Conservation (phyloP, 805 yeast genomes). For the Metschnikowia koreensis region DNA sequence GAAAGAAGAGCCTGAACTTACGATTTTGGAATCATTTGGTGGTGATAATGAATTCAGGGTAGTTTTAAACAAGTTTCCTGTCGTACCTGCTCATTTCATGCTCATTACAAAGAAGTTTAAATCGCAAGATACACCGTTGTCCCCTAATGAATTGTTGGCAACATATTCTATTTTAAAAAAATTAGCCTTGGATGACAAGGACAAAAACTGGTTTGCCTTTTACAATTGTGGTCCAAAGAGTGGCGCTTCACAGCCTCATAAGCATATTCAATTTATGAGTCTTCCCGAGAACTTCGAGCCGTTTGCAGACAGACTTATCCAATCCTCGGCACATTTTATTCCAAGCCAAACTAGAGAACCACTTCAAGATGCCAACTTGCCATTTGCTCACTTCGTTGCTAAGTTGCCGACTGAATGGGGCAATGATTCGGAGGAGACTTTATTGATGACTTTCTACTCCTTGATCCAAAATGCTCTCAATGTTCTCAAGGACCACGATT, state of each 20-base stretch:
- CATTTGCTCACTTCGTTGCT: conserved; percentile 82
- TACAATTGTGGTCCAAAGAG: conserved; percentile 85
- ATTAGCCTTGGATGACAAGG: conserved; percentile 39
- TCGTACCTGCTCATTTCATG: conserved; percentile 74
- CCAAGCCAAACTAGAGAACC: conserved; percentile 59
- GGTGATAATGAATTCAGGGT: conserved; percentile 53
- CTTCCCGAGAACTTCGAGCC: conserved; percentile 60
- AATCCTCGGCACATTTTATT: conserved; percentile 49
- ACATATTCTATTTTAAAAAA: conserved; percentile 53
- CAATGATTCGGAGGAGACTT: conserved; percentile 49
- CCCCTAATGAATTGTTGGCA: conserved; percentile 65
- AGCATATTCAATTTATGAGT: conserved; percentile 83
- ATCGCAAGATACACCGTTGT: conserved; percentile 68
- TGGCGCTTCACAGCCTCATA: conserved; percentile 95
- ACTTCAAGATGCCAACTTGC: conserved; percentile 54
- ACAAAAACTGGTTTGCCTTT: conserved; percentile 67
- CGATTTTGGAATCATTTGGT: conserved; percentile 54
- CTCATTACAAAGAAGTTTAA: conserved; percentile 73
- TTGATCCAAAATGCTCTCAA: conserved; percentile 71
- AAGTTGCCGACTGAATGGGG: conserved; percentile 49
- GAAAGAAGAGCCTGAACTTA: conserved; percentile 73
- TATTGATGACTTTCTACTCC: conserved; percentile 69
- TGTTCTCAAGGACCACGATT: conserved; percentile 52
- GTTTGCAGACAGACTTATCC: conserved; percentile 49
- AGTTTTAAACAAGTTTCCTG: conserved; percentile 84